These are phyloP conservation scores for Emericellopsis atlantica DNA, from an alignment of 2,329 filamentous ascomycete species.

Conservation along the genomic window DNA sequence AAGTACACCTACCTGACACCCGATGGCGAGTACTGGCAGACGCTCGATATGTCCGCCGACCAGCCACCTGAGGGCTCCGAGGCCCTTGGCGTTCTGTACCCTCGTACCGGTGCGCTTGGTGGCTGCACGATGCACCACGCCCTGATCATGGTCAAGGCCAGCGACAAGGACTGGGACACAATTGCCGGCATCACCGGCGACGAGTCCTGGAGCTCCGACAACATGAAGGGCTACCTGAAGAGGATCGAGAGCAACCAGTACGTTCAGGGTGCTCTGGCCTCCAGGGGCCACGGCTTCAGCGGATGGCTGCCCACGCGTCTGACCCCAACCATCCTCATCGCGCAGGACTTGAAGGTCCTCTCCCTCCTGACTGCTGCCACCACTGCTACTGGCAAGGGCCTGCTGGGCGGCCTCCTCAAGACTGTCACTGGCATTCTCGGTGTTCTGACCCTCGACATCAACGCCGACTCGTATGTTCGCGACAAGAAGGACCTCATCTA, in stretches of 20 bases:
- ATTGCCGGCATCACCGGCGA: constrained; percentile 48
- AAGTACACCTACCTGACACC: constrained; percentile 13
- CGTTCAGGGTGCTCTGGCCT: constrained; percentile 5
- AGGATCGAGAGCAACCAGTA: constrained; percentile 44
- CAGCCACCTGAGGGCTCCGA: constrained; percentile 24
- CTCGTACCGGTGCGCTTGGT: constrained; percentile 31
- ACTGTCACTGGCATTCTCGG: constrained; percentile 5
- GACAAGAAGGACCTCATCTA: constrained; percentile 31
- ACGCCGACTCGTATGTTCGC: constrained; percentile 22
- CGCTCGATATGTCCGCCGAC: constrained; percentile 2
- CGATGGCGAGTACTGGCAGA: constrained; percentile 5
- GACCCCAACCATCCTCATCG: constrained; percentile 29
- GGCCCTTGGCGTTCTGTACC: constrained; percentile 31
- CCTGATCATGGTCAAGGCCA: constrained; percentile 27
- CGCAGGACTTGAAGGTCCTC: constrained; percentile 28
- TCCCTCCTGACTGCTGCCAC: constrained; percentile 19
- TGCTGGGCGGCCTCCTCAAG: constrained; percentile 6
- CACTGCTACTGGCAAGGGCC: constrained; percentile 8
- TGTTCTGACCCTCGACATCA: constrained; percentile 29
- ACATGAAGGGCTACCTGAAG: constrained; percentile 48
- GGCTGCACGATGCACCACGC: constrained; percentile 49
- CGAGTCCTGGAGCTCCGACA: constrained; percentile 39
- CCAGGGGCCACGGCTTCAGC: constrained; percentile 8
- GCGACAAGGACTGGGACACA: constrained; percentile 17
- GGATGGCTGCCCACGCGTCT: constrained; percentile 20